Conservation (phyloP, 1,284 basidiomycete species). For the Cutaneotrichosporon sp. region DNA sequence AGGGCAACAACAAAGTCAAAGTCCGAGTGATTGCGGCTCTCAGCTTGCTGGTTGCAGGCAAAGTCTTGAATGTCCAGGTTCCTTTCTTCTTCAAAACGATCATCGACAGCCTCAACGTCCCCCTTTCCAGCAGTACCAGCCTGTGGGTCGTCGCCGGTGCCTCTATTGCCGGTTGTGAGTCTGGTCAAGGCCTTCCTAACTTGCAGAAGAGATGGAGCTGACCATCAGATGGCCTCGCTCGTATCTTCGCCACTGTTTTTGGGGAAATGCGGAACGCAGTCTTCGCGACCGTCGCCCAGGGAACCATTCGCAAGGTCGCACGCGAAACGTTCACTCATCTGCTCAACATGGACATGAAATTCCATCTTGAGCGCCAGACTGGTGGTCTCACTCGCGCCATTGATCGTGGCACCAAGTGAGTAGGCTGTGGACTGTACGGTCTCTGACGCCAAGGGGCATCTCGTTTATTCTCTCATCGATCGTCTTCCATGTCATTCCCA, state of each 20-base stretch:
- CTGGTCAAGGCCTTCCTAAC: too few relatives aligned
- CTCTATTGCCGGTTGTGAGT: slow-evolving; percentile 82
- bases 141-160: slow-evolving; percentile 89
- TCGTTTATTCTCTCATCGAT: slow-evolving; percentile 91
- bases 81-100: slow-evolving; percentile 92
- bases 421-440: slow-evolving; percentile 1
- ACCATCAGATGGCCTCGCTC: slow-evolving; percentile 73
- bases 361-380: slow-evolving; percentile 89
- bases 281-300: slow-evolving; percentile 93
- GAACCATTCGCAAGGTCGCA: slow-evolving; percentile 88
- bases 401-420: slow-evolving; percentile 91
- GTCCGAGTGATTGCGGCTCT: slow-evolving; percentile 80
- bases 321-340: slow-evolving; percentile 90
- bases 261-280: slow-evolving; percentile 91
- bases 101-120: slow-evolving; percentile 82
- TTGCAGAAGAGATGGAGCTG: background rate
- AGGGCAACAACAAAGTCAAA: slow-evolving; percentile 53
- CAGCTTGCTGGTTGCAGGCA: slow-evolving; percentile 73
- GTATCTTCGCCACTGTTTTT: slow-evolving; percentile 83
- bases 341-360: slow-evolving; percentile 82
- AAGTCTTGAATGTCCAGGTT: slow-evolving; percentile 96
- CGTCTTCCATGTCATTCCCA: slow-evolving; percentile 91
- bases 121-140: slow-evolving; percentile 69
- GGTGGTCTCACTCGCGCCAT: slow-evolving; percentile 94
- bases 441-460: slow-evolving; percentile 65